phyloP scores from a whole-genome alignment of 2,329 filamentous ascomycete genomes.

The Colletotrichum euphorbiae region DNA sequence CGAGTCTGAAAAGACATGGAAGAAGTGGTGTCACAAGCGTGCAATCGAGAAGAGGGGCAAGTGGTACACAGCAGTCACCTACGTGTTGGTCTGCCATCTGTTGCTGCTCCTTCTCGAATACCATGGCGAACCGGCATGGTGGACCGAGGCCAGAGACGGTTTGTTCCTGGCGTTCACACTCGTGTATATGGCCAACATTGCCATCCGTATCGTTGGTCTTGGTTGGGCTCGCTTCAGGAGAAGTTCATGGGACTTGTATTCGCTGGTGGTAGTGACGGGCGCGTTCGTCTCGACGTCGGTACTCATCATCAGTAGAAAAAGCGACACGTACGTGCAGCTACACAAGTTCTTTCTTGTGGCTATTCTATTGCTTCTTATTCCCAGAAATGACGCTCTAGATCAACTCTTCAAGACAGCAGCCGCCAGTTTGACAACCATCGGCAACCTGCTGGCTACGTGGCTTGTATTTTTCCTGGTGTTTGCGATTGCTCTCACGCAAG shows the following conservation, averaged over 20 bases:
- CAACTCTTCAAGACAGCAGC: conserved; percentile 99
- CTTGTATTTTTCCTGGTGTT: conserved; percentile 96
- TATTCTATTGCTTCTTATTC: conserved; percentile 90
- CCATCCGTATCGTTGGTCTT: conserved; percentile 86
- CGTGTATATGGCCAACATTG: conserved; percentile 84
- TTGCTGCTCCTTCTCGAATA: conserved; percentile 87
- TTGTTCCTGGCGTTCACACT: conserved; percentile 86
- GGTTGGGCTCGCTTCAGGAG: conserved; percentile 92
- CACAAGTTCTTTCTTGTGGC: conserved; percentile 96
- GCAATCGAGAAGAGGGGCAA: conserved; percentile 93
- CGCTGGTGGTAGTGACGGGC: conserved; percentile 81
- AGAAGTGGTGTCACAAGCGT: conserved; percentile 93
- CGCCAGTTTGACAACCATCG: conserved; percentile 89
- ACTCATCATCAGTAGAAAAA: conserved; percentile 70
- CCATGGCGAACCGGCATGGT: conserved; percentile 77
- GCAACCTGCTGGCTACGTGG: conserved; percentile 95
- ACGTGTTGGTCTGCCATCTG: conserved; percentile 83
- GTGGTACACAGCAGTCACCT: conserved; percentile 88
- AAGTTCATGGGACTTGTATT: conserved; percentile 96
- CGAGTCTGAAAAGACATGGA: conserved; percentile 81
- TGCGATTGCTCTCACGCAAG: conserved; percentile 95
- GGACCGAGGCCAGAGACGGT: conserved; percentile 77
- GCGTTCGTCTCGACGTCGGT: conserved; percentile 84
- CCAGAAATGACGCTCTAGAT: conserved; percentile 95
- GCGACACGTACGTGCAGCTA: conserved; percentile 78